phyloP scores from a whole-genome alignment of 1,284 basidiomycete genomes.

The Microbotryum lychnidis-dioicae region DNA sequence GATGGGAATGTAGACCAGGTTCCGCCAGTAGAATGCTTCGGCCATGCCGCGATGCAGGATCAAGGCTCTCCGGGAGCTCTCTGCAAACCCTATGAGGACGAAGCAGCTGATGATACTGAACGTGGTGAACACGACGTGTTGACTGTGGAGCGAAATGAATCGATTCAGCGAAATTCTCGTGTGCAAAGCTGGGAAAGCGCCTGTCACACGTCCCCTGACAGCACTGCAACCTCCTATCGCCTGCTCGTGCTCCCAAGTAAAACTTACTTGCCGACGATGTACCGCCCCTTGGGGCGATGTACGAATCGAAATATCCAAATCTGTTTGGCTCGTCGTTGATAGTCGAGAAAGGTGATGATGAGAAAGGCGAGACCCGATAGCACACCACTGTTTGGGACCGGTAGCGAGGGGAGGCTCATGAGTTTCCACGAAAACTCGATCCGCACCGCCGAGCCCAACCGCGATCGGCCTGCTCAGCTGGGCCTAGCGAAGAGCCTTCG shows the following conservation, averaged over 20 bases:
- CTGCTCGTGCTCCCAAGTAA: no score
- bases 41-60: not conserved
- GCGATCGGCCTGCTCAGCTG: no score
- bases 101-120: conserved; percentile 6
- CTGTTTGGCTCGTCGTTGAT: conserved; percentile 4
- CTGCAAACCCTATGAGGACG: conserved; percentile 7
- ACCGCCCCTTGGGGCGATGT: conserved; percentile 5
- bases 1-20: conserved; percentile 12
- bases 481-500: no score
- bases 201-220: no score
- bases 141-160: not conserved
- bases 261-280: conserved; percentile 16
- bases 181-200: not conserved
- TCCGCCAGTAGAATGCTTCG: conserved; percentile 9
- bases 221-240: no score
- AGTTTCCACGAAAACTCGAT: no score
- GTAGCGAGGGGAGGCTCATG: not conserved
- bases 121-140: conserved; percentile 14
- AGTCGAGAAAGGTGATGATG: not conserved
- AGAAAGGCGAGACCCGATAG: conserved; percentile 1
- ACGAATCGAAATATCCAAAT: conserved; percentile 16
- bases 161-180: not conserved
- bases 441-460: no score
- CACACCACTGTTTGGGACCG: not conserved
- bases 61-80: conserved; percentile 3